Evolutionary conservation across 257 asterid species (phyloP), one percentile per base, ranked within the genome.

Genomic region (Perilla frutescens): DNA sequence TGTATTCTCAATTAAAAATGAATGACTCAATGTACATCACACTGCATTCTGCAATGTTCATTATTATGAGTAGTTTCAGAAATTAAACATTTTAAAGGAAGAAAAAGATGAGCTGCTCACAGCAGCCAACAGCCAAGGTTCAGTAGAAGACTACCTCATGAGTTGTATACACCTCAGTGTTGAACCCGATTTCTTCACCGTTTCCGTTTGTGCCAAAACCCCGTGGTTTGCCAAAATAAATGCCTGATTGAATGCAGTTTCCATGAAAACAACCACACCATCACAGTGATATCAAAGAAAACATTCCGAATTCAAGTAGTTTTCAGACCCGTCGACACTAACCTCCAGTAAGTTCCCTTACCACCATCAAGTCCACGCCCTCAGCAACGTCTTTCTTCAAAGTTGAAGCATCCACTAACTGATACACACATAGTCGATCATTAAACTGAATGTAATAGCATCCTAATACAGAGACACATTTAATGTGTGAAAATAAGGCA

Each of bases 281-380:
- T 47, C 12, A 69, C 45, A 13, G 67, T 34, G 32, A 15, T 53
- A 39, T 71, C 55, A 44, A 45, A 40, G 43, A 62, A 53, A 48
- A 9, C 41, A 74, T 34, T 59, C 44, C 20, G 44, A 67, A 66
- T 32, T 39, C 49, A 75, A 61, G 50, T 66, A 75, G 40, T 49
- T 47, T 45, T 34, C 34, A 56, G 66, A 64, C 29, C 15, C 49
- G 45, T 20, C 54, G 48, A 69, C 32, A 79, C 90, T 79, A 76
- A 95, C 99, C 99, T 89, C 99, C 99, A 1, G 98, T 95, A 47
- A 95, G 89, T 82, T 95, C 99, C 79, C 99, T 90, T 36, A 95
- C 98, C 75, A 95, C 99, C 97, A 92, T 90, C 82, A 95, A 83
- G 78, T 95, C 99, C 57, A 95, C 99, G 34, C 98, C 99, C 84